Percentiles rank a stretch among this genome's conserved stretches.
Conservation (phyloP, 257 asterid species). For the Striga asiatica region DNA sequence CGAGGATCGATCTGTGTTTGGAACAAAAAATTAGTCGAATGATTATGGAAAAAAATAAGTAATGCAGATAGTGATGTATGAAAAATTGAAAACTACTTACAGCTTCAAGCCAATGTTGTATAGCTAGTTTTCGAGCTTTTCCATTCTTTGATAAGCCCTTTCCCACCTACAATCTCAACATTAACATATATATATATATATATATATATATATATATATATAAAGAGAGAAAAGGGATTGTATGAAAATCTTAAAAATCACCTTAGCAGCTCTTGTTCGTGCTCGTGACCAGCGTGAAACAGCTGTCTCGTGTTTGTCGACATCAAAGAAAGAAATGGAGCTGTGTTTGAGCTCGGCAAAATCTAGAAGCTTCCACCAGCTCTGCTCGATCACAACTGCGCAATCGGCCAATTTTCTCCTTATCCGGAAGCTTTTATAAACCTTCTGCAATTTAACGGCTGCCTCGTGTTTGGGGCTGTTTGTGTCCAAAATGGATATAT, state of each 20-base stretch:
- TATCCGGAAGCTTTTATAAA: slow-evolving; percentile 72
- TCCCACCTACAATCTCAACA: slow-evolving; percentile 44
- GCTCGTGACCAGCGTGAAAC: slow-evolving; percentile 88
- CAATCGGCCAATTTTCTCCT: slow-evolving; percentile 85
- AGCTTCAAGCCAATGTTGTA: slow-evolving; percentile 92
- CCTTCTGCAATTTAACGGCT: slow-evolving; percentile 72
- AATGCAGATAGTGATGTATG: no score
- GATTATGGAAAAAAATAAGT: no score
- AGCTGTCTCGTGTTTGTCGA: slow-evolving; percentile 68
- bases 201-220: no score
- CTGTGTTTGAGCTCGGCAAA: slow-evolving; percentile 64
- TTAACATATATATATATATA: no score
- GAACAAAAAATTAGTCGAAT: not conserved
- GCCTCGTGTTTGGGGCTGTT: slow-evolving; percentile 22
- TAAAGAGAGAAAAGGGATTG: not conserved
- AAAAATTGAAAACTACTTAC: no score
- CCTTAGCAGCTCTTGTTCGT: slow-evolving; percentile 75
- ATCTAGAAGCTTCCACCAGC: slow-evolving; percentile 69
- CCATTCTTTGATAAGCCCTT: slow-evolving; percentile 84
- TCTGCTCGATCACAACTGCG: slow-evolving; percentile 65
- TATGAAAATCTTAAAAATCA: no score
- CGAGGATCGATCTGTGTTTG: slow-evolving; percentile 49
- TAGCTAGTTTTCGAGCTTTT: slow-evolving; percentile 75
- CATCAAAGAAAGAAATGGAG: slow-evolving; percentile 68
- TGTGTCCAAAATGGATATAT: not conserved